phyloP scores from a whole-genome alignment of 345 rosid genomes.

The Turritis glabra region DNA sequence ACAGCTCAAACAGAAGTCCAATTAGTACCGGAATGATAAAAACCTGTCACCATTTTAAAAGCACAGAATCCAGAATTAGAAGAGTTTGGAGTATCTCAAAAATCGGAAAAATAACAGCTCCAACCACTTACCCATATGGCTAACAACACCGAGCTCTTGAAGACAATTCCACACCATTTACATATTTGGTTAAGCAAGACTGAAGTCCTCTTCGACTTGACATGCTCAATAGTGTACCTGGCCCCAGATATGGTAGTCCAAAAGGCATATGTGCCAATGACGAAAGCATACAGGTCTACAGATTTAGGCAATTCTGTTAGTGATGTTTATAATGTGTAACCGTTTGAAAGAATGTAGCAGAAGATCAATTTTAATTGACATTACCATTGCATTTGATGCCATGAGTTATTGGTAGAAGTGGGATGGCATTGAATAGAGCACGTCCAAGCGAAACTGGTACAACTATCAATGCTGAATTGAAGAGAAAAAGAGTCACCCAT shows the following conservation, averaged over 20 bases:
- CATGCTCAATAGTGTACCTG: constrained; percentile 77
- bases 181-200: constrained; percentile 71
- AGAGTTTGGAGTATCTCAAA: too few species aligned
- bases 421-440: constrained; percentile 85
- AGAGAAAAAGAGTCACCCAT: constrained; percentile 93
- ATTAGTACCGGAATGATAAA: constrained; percentile 93
- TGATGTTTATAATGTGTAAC: neutral
- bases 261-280: constrained; percentile 90
- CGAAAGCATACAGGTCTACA: constrained; percentile 88
- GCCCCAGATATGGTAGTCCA: constrained; percentile 92
- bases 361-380: neutral
- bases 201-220: constrained; percentile 71
- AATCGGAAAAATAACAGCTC: too few species aligned
- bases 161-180: constrained; percentile 87
- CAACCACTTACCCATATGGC: constrained; percentile 80
- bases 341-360: neutral
- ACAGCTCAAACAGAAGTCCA: constrained; percentile 92
- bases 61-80: too few species aligned
- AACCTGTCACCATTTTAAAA: constrained; percentile 49
- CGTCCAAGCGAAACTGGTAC: constrained; percentile 97
- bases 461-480: constrained; percentile 86
- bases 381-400: constrained; percentile 98
- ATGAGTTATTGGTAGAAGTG: constrained; percentile 93
- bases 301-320: constrained; percentile 24
- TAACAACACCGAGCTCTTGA: constrained; percentile 78